A percentile compares a stretch with the other conserved stretches of the same genome.
phyloP scores from a whole-genome alignment of 2,329 filamentous ascomycete genomes.

The Diaporthe humulicola region DNA sequence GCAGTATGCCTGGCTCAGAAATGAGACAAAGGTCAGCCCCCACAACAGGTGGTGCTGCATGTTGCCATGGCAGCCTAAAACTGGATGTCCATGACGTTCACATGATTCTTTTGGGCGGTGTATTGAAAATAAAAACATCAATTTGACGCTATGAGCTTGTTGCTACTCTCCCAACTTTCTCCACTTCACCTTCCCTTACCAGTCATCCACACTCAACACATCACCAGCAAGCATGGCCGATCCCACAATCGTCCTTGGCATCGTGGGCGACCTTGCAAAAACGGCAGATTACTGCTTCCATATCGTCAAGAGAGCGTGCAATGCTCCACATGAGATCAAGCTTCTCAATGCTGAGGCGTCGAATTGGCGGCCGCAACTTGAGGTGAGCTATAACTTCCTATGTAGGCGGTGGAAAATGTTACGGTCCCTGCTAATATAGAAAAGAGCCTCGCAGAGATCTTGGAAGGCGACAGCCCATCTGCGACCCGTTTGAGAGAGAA shows the following conservation, averaged over 20 bases:
- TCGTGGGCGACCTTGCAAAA: not conserved
- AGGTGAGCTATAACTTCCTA: not conserved
- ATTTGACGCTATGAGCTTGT: not conserved
- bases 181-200: not conserved
- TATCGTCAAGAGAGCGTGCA: not conserved
- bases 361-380: slow-evolving; percentile 4
- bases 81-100: not conserved
- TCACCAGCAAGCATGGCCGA: slow-evolving; percentile 5
- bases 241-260: not conserved
- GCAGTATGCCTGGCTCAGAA: too few species aligned
- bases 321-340: not conserved
- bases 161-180: not conserved
- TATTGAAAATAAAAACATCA: too few species aligned
- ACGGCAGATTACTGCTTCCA: not conserved
- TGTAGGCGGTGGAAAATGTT: too few species aligned
- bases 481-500: not conserved
- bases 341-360: not conserved
- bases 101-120: not conserved
- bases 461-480: not conserved
- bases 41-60: not conserved
- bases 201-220: not conserved
- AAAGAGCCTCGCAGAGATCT: not conserved
- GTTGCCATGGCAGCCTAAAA: not conserved
- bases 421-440: not conserved
- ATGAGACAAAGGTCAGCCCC: not conserved